Conservation (phyloP, 352 stramenopile species). For the Aphanomyces astaci region DNA sequence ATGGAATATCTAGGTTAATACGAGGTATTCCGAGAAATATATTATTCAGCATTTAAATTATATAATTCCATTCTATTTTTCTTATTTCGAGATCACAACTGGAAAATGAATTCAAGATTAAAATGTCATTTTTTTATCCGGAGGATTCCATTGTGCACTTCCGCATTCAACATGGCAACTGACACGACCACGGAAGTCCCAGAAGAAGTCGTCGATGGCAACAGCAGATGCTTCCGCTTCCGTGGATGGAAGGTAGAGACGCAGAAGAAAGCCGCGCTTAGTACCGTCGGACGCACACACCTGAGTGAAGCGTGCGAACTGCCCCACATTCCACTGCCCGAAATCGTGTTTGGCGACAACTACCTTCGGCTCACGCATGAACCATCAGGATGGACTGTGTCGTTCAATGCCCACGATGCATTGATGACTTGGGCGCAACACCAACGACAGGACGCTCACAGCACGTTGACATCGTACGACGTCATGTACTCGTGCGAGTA, state of each 20-base stretch:
- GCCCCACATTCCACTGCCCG: constrained; percentile 38
- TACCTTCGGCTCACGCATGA: constrained; percentile 30
- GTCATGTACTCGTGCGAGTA: constrained; percentile 47
- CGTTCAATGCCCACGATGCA: constrained; percentile 37
- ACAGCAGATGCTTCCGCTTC: constrained; percentile 28
- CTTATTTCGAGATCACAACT: too few species aligned
- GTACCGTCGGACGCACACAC: constrained; percentile 30
- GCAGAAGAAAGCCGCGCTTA: constrained; percentile 36
- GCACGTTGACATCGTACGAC: constrained; percentile 33
- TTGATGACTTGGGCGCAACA: constrained; percentile 37
- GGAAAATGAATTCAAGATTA: too few species aligned
- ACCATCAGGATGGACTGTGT: constrained; percentile 28
- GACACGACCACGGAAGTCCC: neutral
- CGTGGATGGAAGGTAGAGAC: constrained; percentile 41
- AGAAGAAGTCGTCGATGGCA: neutral
- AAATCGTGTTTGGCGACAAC: constrained; percentile 50
- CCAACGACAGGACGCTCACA: constrained; percentile 25
- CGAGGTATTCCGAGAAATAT: too few species aligned
- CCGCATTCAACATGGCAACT: constrained; percentile 1
- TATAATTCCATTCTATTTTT: too few species aligned
- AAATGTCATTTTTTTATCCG: too few species aligned
- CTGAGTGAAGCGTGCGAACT: constrained; percentile 32
- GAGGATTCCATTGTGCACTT: too few species aligned
- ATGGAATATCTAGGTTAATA: too few species aligned
- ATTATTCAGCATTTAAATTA: neutral